phyloP scores from a whole-genome alignment of 345 rosid genomes.

The Microthlaspi erraticum region DNA sequence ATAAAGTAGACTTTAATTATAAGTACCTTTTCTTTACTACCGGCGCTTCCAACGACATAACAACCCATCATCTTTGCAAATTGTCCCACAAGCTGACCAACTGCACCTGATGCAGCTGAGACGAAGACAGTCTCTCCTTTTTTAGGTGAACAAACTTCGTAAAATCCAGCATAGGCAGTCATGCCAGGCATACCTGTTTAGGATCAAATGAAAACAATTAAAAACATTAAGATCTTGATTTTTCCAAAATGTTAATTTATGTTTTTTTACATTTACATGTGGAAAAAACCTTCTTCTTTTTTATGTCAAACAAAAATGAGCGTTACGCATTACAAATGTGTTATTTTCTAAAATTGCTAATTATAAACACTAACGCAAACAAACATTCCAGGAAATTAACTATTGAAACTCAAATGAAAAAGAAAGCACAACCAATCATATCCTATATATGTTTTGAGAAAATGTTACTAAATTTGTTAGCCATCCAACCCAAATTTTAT shows the following conservation, averaged over 20 bases:
- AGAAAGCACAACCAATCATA: not conserved
- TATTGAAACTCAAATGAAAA: not conserved
- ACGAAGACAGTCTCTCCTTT: constrained; percentile 60
- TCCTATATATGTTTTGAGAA: not conserved
- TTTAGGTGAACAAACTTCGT: constrained; percentile 57
- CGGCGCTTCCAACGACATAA: constrained; percentile 67
- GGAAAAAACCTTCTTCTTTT: not conserved
- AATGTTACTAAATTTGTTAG: constrained; percentile 1
- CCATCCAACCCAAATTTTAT: not conserved
- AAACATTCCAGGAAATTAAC: not conserved
- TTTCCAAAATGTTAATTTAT: not conserved
- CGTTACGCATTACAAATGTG: too few species aligned
- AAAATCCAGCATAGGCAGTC: constrained; percentile 66
- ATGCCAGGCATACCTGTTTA: constrained; percentile 59
- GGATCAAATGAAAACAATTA: not conserved
- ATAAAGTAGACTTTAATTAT: not conserved
- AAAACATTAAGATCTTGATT: not conserved
- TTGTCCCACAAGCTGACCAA: constrained; percentile 73
- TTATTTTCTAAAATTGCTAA: not conserved
- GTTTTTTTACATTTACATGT: not conserved
- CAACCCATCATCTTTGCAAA: constrained; percentile 63
- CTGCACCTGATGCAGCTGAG: constrained; percentile 69
- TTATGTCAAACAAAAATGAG: too few species aligned
- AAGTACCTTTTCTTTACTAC: constrained; percentile 53
- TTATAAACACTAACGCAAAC: not conserved